Base-by-base conservation (phyloP, 805 yeast genomes). In the Sugiyamaella boreocaroliniensis region DNA sequence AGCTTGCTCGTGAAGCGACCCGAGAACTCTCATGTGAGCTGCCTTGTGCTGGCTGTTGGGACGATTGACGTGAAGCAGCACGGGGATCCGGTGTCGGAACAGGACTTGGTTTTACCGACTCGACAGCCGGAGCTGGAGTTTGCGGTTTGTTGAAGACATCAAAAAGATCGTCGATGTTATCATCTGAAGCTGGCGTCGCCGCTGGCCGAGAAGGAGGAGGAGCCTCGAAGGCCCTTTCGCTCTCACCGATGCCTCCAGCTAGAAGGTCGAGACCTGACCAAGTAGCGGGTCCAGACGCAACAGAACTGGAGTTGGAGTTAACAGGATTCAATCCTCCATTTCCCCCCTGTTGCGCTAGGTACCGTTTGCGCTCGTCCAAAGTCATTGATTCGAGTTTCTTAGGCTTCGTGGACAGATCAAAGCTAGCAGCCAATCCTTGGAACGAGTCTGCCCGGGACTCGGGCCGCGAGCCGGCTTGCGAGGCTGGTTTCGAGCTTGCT, bases 231-330 rank as follows among this genome's bases (percentile, higher is more conserved):
- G 37, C 37, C 37, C 37, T 10, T 32, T 32, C 37, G 37, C 37
- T 32, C n/a, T 32, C 37, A 4, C 44, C 15, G 9, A 40, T 48
- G n/a, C 51, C 49, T 5, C 58, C 50, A 11, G 53, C 60, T n/a
- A 66, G 60, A 48, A 63, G 48, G 48, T 64, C 70, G 10, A 68
- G 58, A 9, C 64, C 64, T 7, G 58, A 53, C 61, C 68, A 63
- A 14, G 59, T 55, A 18, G 48, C 40, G 29, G 48, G 2, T 14
- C 47, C 55, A 14, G 53, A 41, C 19, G 52, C 18, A 14, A 19
- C 16, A 4, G 59, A 19, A 18, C 46, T 29, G 10, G 53, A 14
- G 22, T 22, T 42, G 16, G 51, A 47, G 40, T 43, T 40, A 14
- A 43, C 43, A 16, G 53, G 51, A 16, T 51, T 45, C 43, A 6